Evolutionary conservation across 148 eudicot genomes (phyloP).

Genomic region (Fagopyrum homotropicum): DNA sequence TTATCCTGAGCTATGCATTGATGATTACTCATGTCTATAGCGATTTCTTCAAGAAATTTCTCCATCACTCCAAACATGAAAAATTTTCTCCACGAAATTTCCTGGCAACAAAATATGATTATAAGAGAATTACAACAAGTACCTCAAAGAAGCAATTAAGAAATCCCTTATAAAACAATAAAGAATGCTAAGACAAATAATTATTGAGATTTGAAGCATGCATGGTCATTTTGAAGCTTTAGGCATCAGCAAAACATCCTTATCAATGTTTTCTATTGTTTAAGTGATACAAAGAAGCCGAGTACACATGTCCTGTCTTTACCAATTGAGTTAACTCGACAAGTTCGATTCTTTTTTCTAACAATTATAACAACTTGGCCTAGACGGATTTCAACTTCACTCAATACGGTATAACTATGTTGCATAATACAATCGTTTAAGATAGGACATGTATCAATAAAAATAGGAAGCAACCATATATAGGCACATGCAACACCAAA

Average conservation of each 20-base stretch:
- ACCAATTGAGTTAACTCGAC: no score
- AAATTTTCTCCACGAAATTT: no score
- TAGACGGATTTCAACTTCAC: slow-evolving; percentile 17
- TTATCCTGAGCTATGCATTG: not conserved
- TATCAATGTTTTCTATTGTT: slow-evolving; percentile 8
- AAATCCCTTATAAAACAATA: not conserved
- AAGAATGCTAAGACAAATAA: not conserved
- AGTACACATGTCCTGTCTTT: no score
- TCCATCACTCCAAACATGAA: no score
- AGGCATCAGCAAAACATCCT: slow-evolving; percentile 9
- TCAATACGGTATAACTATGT: slow-evolving; percentile 14
- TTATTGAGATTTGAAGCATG: slow-evolving; percentile 11
- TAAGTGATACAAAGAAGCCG: no score
- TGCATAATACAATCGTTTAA: not conserved
- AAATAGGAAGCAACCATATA: not conserved
- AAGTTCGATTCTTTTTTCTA: no score
- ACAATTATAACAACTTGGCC: not conserved
- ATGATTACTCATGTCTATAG: not conserved
- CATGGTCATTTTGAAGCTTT: slow-evolving; percentile 9
- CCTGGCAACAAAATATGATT: no score
- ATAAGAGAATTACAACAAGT: not conserved
- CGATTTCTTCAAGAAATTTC: no score
- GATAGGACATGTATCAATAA: not conserved
- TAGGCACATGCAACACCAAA: not conserved
- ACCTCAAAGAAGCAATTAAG: not conserved